These are phyloP conservation scores for Chaetothyriales sp. DNA, from an alignment of 2,329 filamentous ascomycete genomes.

Conservation along the genomic window DNA sequence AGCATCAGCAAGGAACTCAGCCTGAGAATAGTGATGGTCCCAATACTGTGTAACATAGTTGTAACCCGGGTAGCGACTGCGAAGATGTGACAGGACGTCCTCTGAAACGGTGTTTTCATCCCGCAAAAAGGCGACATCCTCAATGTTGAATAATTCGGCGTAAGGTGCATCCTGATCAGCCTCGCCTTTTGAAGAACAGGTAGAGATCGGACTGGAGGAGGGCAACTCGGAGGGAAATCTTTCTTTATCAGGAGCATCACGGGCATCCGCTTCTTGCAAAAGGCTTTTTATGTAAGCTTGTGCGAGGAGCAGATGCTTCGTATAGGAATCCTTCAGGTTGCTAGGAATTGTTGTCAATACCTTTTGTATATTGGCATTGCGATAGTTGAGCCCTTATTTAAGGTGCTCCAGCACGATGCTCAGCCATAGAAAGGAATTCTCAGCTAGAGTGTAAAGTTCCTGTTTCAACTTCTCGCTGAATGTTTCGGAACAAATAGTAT, in stretches of 20 bases:
- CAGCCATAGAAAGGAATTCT: conserved; percentile 9
- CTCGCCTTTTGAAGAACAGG: not conserved
- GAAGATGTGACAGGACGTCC: conserved; percentile 1
- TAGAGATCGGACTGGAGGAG: conserved; percentile 4
- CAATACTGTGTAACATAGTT: conserved; percentile 7
- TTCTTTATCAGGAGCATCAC: conserved; percentile 1
- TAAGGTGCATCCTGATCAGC: conserved; percentile 2
- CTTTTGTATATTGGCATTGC: conserved; percentile 2
- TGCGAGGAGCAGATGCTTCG: conserved; percentile 4
- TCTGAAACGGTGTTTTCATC: conserved; percentile 4
- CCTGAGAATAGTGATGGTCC: conserved; percentile 4
- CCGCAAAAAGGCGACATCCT: conserved; percentile 7
- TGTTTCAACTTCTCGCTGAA: conserved; percentile 4
- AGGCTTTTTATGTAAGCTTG: conserved; percentile 4
- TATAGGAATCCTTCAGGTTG: conserved; percentile 6
- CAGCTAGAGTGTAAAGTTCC: conserved; percentile 1
- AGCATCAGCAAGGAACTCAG: conserved; percentile 2
- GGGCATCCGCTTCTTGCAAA: not conserved
- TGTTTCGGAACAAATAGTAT: conserved; percentile 4
- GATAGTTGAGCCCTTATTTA: conserved; percentile 4
- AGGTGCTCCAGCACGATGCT: conserved; percentile 6
- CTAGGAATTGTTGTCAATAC: conserved; percentile 3
- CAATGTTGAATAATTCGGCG: conserved; percentile 5
- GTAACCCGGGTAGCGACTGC: conserved; percentile 1
- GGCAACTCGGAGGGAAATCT: conserved; percentile 1